Evolutionary conservation across 441 rosid genomes (phyloP).

Genomic region (Populus tomentosa): DNA sequence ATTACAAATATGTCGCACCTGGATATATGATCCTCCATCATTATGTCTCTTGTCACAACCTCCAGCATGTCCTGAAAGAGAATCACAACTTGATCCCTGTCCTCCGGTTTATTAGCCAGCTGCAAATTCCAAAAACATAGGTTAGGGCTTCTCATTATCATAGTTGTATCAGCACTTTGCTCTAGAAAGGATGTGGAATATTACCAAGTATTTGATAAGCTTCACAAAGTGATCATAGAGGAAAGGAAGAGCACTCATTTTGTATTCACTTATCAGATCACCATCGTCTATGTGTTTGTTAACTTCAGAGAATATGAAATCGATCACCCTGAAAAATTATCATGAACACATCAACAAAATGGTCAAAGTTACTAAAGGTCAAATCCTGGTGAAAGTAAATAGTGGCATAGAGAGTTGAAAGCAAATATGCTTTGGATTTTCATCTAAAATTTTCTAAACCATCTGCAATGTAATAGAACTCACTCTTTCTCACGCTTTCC

Average conservation of each 20-base stretch:
- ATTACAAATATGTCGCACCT: constrained; percentile 41
- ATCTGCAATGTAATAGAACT: constrained; percentile 27
- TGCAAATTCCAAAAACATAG: constrained; percentile 26
- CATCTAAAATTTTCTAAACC: neutral
- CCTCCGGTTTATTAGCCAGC: constrained; percentile 70
- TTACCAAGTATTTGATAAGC: constrained; percentile 88
- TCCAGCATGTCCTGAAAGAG: constrained; percentile 99
- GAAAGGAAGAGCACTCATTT: constrained; percentile 88
- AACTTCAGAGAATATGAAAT: constrained; percentile 58
- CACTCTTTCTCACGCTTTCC: constrained; percentile 65
- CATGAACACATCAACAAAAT: constrained; percentile 1
- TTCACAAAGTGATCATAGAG: constrained; percentile 83
- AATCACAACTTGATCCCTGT: constrained; percentile 88
- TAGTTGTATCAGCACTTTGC: constrained; percentile 5
- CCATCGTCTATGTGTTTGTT: constrained; percentile 46
- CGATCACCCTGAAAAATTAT: constrained; percentile 61
- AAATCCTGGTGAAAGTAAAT: constrained; percentile 13
- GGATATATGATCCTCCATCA: constrained; percentile 67
- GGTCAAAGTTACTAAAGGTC: neutral
- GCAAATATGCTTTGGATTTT: constrained; percentile 5
- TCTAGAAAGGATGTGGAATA: constrained; percentile 2
- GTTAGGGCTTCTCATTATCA: constrained; percentile 9
- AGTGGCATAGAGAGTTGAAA: constrained; percentile 1
- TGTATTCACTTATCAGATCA: constrained; percentile 53
- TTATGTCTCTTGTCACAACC: constrained; percentile 90